These are phyloP conservation scores for Bipolaris victoriae DNA, from an alignment of 2,329 filamentous ascomycete species.

Conservation along the genomic window DNA sequence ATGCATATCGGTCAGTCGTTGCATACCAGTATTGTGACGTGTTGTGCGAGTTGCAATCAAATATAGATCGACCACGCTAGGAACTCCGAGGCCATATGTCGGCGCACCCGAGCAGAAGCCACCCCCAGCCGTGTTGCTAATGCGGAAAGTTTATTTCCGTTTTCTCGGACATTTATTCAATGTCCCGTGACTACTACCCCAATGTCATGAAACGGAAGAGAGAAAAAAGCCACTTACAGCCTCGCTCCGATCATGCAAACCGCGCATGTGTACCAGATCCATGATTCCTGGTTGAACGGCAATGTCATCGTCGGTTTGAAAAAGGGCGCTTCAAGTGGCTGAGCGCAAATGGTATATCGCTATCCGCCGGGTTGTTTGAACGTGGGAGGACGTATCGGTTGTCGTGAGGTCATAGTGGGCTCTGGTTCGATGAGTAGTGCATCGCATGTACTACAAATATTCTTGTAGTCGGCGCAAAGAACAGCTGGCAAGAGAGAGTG, in stretches of 20 bases:
- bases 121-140: neutral
- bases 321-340: slow-evolving; percentile 7
- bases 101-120: neutral
- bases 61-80: neutral
- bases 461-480: neutral
- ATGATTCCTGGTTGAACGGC: slow-evolving; percentile 52
- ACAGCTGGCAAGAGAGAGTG: neutral
- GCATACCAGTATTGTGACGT: neutral
- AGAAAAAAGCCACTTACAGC: slow-evolving; percentile 45
- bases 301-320: slow-evolving; percentile 21
- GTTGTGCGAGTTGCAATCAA: neutral
- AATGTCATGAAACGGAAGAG: no score
- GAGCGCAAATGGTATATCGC: slow-evolving; percentile 1
- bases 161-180: no score
- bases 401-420: slow-evolving; percentile 30
- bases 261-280: slow-evolving; percentile 56
- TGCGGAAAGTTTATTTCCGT: neutral
- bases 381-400: slow-evolving; percentile 11
- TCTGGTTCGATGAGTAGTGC: neutral
- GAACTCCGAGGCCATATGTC: neutral
- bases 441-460: slow-evolving; percentile 8
- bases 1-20: slow-evolving; percentile 1
- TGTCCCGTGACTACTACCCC: neutral
- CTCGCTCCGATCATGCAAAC: slow-evolving; percentile 50
- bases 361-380: slow-evolving; percentile 26